Evolutionary conservation across 306 rosid species (phyloP), one percentile per base, ranked within the genome.

Genomic region (Corylus heterophylla): DNA sequence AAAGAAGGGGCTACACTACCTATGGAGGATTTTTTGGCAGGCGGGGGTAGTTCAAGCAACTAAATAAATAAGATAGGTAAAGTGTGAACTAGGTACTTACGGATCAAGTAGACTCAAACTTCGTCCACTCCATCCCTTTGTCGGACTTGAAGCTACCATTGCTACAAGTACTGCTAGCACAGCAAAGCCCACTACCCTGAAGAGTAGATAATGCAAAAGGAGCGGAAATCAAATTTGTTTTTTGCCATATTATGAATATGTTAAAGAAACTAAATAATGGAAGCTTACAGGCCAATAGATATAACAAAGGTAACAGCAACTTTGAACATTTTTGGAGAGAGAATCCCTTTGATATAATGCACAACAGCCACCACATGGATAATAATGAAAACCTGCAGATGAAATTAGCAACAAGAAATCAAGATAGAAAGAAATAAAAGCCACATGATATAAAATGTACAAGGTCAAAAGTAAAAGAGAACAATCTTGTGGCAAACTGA

Each of bases 51-150:
- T n/a, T n/a, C 68, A 55, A 49, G 48, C 64, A 79, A 77, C 54
- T 22, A 72, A 78, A 83, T 37, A 77, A 86, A 62, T 31, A 51
- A 49, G 61, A 73, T 13, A 70, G 42, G 29, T n/a, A 2, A 20
- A 56, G 63, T 1, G 76, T 39, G 64, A 87, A 82, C 74, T 75
- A 54, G 83, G 73, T 76, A 82, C 94, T 85, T 76, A 96, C 99
- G 99, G 99, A 76, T 96, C 98, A 78, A 96, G 89, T 31, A 96
- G 91, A 86, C 98, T 96, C 78, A 96, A 89, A 86, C 99, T 96
- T 79, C 99, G 86, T 61, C 99, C 99, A 88, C 99, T 96, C 99
- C 99, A 96, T 77, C 99, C 99, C 88, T 51, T 91, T 17, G 99
- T 96, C 48, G 99, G 99, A 86, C 99, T 96, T 76, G 99, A 93